phyloP scores from a whole-genome alignment of 345 rosid species.

The Citrus trifoliata region DNA sequence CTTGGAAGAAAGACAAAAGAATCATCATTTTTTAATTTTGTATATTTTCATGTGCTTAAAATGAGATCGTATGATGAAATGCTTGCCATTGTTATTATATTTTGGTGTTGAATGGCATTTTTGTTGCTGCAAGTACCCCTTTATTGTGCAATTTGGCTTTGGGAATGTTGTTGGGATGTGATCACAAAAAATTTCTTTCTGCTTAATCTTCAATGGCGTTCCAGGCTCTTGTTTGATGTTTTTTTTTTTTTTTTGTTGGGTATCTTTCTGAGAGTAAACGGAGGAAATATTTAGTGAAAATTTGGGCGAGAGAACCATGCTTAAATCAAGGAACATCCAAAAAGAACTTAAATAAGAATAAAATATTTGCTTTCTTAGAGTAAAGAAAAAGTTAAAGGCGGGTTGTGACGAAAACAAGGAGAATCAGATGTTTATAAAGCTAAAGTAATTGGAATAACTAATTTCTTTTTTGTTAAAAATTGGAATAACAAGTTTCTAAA shows the following conservation, averaged over 20 bases:
- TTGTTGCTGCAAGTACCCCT: neutral
- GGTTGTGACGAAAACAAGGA: neutral
- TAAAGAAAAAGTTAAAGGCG: conserved; percentile 12
- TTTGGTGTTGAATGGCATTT: neutral
- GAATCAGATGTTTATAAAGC: conserved; percentile 9
- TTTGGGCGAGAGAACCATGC: neutral
- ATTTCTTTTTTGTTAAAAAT: too few species aligned
- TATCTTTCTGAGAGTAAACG: neutral
- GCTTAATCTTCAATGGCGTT: neutral
- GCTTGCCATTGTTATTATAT: neutral
- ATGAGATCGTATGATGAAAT: neutral
- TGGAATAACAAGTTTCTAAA: neutral
- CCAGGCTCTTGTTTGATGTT: conserved; percentile 6
- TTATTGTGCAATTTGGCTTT: conserved; percentile 1
- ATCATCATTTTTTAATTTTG: neutral
- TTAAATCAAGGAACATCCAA: neutral
- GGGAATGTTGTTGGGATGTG: conserved; percentile 1
- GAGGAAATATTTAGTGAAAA: conserved; percentile 17
- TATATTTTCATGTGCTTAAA: neutral
- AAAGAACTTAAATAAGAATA: conserved; percentile 9
- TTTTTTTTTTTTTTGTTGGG: neutral
- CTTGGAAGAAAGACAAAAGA: neutral
- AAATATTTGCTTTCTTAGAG: conserved; percentile 9
- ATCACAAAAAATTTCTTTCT: neutral
- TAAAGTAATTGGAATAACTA: neutral